Conservation (phyloP, 306 rosid species). For the Dryas octopetala region DNA sequence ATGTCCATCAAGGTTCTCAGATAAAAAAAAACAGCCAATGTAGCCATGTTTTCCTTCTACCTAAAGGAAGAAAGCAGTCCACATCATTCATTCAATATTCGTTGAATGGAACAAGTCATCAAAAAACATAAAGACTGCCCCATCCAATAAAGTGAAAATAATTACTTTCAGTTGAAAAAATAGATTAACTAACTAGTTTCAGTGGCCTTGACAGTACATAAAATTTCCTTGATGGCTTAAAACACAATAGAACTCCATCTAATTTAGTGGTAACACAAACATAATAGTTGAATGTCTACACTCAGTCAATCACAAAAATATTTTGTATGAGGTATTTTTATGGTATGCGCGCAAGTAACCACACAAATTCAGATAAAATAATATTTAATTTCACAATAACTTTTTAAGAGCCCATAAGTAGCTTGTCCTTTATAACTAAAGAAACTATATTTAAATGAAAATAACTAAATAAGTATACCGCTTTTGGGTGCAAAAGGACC, state of each 20-base stretch:
- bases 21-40: conserved; percentile 77
- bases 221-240: neutral
- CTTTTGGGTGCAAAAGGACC: neutral
- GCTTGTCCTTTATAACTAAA: neutral
- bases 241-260: neutral
- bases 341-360: neutral
- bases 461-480: neutral
- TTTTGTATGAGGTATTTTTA: neutral
- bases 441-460: neutral
- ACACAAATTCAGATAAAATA: neutral
- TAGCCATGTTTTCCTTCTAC: conserved; percentile 68
- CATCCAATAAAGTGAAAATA: neutral
- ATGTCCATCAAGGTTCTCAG: conserved; percentile 75
- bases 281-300: neutral
- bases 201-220: conserved; percentile 1
- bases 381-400: neutral
- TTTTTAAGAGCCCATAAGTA: neutral
- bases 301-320: neutral
- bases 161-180: conserved; percentile 2
- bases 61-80: conserved; percentile 44
- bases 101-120: neutral
- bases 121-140: neutral
- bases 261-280: neutral
- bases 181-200: conserved; percentile 12
- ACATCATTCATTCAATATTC: conserved; percentile 13